Evolutionary conservation across 208 protist species (phyloP).

Genomic region (Eutreptiella sp.): DNA sequence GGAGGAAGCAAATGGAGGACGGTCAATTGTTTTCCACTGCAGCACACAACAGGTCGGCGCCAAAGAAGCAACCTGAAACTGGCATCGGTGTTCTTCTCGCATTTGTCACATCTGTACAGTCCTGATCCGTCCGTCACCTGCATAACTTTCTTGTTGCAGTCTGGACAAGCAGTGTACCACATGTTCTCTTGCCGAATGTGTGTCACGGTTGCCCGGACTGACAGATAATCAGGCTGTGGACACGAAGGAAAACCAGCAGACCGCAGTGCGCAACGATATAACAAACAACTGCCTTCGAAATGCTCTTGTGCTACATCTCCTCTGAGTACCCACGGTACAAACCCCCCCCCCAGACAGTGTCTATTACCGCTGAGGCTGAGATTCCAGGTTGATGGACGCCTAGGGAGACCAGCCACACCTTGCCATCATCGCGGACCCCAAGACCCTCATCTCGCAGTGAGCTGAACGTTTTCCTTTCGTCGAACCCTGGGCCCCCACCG

Average conservation of each 20-base stretch:
- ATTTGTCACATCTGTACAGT: too few relatives aligned
- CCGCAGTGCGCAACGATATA: not conserved
- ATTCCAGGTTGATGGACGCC: constrained; percentile 39
- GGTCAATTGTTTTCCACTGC: too few relatives aligned
- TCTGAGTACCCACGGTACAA: not conserved
- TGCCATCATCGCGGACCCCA: too few relatives aligned
- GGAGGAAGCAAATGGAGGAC: too few relatives aligned
- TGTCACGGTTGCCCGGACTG: not conserved
- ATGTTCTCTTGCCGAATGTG: constrained; percentile 2
- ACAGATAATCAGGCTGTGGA: constrained; percentile 2
- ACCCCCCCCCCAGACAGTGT: not conserved
- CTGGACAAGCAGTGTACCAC: not conserved
- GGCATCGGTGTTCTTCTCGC: too few relatives aligned
- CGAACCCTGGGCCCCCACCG: too few relatives aligned
- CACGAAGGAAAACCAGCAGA: not conserved
- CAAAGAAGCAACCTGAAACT: too few relatives aligned
- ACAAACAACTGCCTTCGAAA: not conserved
- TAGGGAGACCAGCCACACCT: too few relatives aligned
- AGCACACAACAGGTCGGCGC: too few relatives aligned
- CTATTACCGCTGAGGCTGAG: constrained; percentile 5
- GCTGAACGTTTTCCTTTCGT: too few relatives aligned
- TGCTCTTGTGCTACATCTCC: not conserved
- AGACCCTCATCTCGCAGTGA: too few relatives aligned
- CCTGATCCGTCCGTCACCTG: too few relatives aligned
- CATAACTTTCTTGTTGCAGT: not conserved